Conservation (phyloP, 2,329 filamentous ascomycete genomes). For the Monosporascus sp. region DNA sequence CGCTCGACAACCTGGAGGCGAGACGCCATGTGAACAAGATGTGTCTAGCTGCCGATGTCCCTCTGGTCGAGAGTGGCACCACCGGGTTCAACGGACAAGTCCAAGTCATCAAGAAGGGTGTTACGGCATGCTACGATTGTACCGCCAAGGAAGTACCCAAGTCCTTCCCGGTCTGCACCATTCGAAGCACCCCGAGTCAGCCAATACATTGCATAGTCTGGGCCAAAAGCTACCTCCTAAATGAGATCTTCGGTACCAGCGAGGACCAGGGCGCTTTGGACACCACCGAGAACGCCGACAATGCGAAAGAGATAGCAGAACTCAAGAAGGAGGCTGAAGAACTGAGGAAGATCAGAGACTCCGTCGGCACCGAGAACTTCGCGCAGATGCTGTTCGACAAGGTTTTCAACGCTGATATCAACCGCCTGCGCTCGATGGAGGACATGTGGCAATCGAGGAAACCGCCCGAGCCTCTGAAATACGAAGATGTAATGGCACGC, state of each 20-base stretch:
- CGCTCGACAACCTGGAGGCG: constrained; percentile 91
- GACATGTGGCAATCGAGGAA: constrained; percentile 92
- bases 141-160: constrained; percentile 85
- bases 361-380: constrained; percentile 75
- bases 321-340: constrained; percentile 78
- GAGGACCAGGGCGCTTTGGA: constrained; percentile 83
- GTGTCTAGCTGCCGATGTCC: constrained; percentile 87
- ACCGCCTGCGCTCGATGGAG: constrained; percentile 76
- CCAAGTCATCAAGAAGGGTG: constrained; percentile 88
- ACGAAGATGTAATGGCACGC: constrained; percentile 53
- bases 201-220: constrained; percentile 98
- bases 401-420: constrained; percentile 82
- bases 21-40: constrained; percentile 94
- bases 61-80: constrained; percentile 91
- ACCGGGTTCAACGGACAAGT: constrained; percentile 98
- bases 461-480: constrained; percentile 68
- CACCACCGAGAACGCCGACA: constrained; percentile 73
- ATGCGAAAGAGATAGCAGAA: constrained; percentile 83
- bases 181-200: constrained; percentile 91
- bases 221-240: constrained; percentile 94
- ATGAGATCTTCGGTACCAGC: constrained; percentile 87
- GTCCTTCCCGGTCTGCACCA: constrained; percentile 93
- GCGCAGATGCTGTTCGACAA: constrained; percentile 82
- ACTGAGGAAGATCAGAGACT: constrained; percentile 73
- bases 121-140: constrained; percentile 96